A percentile compares a stretch with the other conserved stretches of the same genome.
These are phyloP conservation scores for Verticillium longisporum DNA, from an alignment of 2,329 filamentous ascomycete species.

Conservation along the genomic window DNA sequence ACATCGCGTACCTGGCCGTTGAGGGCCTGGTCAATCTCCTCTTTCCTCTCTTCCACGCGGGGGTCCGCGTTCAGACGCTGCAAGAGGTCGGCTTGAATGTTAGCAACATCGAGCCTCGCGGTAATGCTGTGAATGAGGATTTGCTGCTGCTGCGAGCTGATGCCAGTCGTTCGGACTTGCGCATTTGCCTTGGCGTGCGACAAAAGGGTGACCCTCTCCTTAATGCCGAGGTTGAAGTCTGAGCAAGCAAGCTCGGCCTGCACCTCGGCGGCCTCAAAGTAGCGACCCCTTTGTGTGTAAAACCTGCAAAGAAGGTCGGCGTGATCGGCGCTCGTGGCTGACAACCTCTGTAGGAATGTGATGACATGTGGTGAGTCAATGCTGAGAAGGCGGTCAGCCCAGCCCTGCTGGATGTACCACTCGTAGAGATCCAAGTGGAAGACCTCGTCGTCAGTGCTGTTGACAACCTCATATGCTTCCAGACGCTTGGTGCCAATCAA, in stretches of 20 bases:
- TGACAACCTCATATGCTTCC: constrained; percentile 88
- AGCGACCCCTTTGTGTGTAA: constrained; percentile 77
- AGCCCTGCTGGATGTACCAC: constrained; percentile 85
- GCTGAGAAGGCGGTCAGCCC: constrained; percentile 77
- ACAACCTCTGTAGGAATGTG: constrained; percentile 75
- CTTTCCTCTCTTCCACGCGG: constrained; percentile 59
- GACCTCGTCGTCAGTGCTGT: constrained; percentile 81
- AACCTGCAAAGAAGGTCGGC: constrained; percentile 92
- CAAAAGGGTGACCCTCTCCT: constrained; percentile 81
- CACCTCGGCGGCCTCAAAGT: constrained; percentile 80
- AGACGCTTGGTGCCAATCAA: constrained; percentile 69
- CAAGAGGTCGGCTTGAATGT: constrained; percentile 88
- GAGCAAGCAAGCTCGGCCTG: constrained; percentile 79
- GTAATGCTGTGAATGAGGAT: constrained; percentile 77
- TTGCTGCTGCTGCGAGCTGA: constrained; percentile 76
- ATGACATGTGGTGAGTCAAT: constrained; percentile 82
- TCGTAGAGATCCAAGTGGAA: constrained; percentile 97
- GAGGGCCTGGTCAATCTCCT: constrained; percentile 59
- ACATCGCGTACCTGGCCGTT: constrained; percentile 74
- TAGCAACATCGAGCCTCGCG: constrained; percentile 83
- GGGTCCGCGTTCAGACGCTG: constrained; percentile 68
- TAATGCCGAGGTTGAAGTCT: constrained; percentile 71
- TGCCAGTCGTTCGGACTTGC: constrained; percentile 70
- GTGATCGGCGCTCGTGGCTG: constrained; percentile 63
- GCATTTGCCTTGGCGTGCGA: constrained; percentile 89